Evolutionary conservation across 805 yeast species (phyloP), one percentile per base, ranked within the genome.

Genomic region (Isabelozyma pseudorhagii): DNA sequence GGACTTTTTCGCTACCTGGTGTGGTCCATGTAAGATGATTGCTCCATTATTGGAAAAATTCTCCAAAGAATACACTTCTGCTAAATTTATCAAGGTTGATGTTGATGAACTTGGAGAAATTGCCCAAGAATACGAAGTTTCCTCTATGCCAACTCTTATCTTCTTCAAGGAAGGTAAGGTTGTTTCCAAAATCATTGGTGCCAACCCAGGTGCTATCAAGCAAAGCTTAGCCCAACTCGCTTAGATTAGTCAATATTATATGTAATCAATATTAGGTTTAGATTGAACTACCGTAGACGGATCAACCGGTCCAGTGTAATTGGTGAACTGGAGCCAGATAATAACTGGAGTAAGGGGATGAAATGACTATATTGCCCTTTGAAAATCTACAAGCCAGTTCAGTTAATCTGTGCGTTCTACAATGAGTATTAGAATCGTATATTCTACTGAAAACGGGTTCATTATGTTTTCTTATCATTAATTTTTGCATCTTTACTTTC

Each of bases 1-100:
- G 59, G 98, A 94, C 78, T 94, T 93, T 78, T 92, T 82, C 67
- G 98, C 98, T 62, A 84, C 92, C 54, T 94, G 98, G 97, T 93
- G 99, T 74, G 97, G 97, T 60, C 98, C 99, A 54, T 93, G 99
- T 80, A 94, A 93, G 81, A 89, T 89, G 84, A 87, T 94, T 73
- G 92, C 97, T 49, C 99, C 99, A 61, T 76, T 89, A 75, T 75
- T 93, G 60, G 96, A 92, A 66, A 86, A 87, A 70, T 85, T 92
- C 64, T 76, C 91, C 41, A 69, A 71, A 44, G 82, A 84, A 69
- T 85, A 84, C 81, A 55, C 84, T 28, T 71, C 75, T 48, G 89
- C 86, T 60, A 81, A 78, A 60, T 93, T 94, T 81, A 79, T 81
- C 82, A 91, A 93, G 80, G 83, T 94, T 48, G 98, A 93, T 65